These are phyloP conservation scores for Ganoderma resinaceum DNA, from an alignment of 1,284 basidiomycete genomes.

Conservation along the genomic window DNA sequence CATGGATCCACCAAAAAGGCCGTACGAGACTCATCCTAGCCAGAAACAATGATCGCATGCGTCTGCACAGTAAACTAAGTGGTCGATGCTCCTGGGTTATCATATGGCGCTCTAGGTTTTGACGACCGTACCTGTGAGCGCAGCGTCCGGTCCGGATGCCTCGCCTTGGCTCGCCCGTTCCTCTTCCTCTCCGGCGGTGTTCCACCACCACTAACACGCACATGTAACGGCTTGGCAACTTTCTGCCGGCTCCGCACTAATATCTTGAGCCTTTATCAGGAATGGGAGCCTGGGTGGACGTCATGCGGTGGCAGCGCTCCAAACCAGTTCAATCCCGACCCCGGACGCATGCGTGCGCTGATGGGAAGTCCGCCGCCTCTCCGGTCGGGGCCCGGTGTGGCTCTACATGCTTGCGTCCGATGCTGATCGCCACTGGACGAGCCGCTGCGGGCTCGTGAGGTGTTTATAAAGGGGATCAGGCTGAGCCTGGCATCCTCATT, in stretches of 20 bases:
- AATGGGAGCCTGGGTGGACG: not conserved
- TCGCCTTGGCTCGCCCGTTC: not conserved
- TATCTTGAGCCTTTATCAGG: not conserved
- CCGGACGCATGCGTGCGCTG: not conserved
- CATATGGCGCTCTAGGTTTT: not conserved
- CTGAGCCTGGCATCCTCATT: not conserved
- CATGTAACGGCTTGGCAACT: slow-evolving; percentile 1
- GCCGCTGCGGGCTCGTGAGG: not conserved
- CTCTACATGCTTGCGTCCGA: not conserved
- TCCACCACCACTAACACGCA: not conserved
- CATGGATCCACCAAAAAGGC: not conserved
- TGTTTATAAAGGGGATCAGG: slow-evolving; percentile 6
- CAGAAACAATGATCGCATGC: not conserved
- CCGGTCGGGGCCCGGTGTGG: not conserved
- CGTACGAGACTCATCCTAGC: not conserved
- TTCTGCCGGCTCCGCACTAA: not conserved
- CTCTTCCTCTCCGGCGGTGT: not conserved
- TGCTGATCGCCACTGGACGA: not conserved
- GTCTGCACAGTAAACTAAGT: not conserved
- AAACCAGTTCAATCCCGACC: not conserved
- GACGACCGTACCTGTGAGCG: slow-evolving; percentile 2
- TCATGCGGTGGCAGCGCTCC: not conserved
- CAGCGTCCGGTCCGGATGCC: not conserved
- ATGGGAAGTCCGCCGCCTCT: not conserved
- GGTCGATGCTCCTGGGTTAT: slow-evolving; percentile 2